These are phyloP conservation scores for Podospora sp. DNA, from an alignment of 495 filamentous ascomycete species.

Conservation along the genomic window DNA sequence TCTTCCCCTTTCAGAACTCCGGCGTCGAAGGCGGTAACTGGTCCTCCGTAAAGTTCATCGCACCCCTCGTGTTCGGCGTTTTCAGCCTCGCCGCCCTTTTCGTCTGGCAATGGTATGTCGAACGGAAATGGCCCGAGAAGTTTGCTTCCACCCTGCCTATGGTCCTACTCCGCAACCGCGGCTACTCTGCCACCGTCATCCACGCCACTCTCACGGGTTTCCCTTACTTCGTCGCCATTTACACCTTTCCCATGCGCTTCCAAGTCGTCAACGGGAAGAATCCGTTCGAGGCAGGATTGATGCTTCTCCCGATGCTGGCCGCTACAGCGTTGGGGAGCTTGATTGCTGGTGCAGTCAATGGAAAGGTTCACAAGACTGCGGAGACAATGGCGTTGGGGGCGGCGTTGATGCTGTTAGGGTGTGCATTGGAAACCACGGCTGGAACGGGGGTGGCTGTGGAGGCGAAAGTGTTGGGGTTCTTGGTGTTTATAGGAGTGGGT, in stretches of 20 bases:
- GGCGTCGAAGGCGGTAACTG: conserved; percentile 45
- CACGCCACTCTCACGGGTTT: conserved; percentile 57
- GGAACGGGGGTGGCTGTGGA: conserved; percentile 34
- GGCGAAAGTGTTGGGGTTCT: conserved; percentile 45
- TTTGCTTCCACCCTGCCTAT: conserved; percentile 34
- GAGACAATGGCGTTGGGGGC: conserved; percentile 41
- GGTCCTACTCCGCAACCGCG: conserved; percentile 34
- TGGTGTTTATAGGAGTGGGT: conserved; percentile 50
- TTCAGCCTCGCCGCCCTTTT: conserved; percentile 47
- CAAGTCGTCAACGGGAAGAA: conserved; percentile 58
- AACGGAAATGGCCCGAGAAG: conserved; percentile 24
- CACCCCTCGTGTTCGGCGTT: conserved; percentile 47
- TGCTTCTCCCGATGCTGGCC: conserved; percentile 60
- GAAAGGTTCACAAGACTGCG: conserved; percentile 35
- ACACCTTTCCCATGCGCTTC: conserved; percentile 60
- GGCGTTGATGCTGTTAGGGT: conserved; percentile 43
- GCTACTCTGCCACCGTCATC: conserved; percentile 38
- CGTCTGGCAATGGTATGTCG: conserved; percentile 43
- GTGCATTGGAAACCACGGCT: conserved; percentile 41
- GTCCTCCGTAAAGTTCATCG: conserved; percentile 45
- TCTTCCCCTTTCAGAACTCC: conserved; percentile 62
- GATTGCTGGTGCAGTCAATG: conserved; percentile 43
- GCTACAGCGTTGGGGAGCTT: conserved; percentile 51
- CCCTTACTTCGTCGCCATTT: conserved; percentile 57
- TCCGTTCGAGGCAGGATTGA: conserved; percentile 55